Conservation (phyloP, 2,329 filamentous ascomycete genomes). For the Nemania diffusa region DNA sequence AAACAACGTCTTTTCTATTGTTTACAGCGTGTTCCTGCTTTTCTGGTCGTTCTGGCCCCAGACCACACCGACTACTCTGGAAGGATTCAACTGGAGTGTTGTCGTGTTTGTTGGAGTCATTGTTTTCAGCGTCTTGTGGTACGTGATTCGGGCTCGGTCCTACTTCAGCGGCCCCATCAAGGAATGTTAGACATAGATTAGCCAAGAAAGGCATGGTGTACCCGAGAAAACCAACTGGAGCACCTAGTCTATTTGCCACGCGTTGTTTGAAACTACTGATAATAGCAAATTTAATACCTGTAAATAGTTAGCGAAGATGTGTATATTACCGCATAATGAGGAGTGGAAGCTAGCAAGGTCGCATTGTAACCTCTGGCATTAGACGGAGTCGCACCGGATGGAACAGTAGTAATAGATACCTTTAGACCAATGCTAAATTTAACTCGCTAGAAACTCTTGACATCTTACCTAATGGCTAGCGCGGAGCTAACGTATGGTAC, state of each 20-base stretch:
- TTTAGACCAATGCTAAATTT: neutral
- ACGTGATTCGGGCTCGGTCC: constrained; percentile 54
- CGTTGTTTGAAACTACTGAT: neutral
- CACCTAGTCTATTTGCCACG: neutral
- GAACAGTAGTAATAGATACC: neutral
- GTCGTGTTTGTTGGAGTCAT: constrained; percentile 56
- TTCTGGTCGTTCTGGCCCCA: constrained; percentile 67
- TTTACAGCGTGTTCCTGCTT: constrained; percentile 64
- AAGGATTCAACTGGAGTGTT: constrained; percentile 60
- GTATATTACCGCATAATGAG: neutral
- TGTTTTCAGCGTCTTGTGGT: constrained; percentile 60
- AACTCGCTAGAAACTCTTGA: too few species aligned
- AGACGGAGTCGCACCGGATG: neutral
- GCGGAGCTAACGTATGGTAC: neutral
- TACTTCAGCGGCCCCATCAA: constrained; percentile 59
- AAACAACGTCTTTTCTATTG: constrained; percentile 65
- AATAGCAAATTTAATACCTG: neutral
- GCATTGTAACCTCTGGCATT: neutral
- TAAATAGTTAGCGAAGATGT: neutral
- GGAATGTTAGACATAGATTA: constrained; percentile 17
- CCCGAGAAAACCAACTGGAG: neutral
- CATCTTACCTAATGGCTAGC: too few species aligned
- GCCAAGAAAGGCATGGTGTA: neutral
- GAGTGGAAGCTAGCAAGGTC: neutral
- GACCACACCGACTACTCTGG: constrained; percentile 45